Evolutionary conservation across 2,329 filamentous ascomycete genomes (phyloP), one percentile per base, ranked within the genome.

Genomic region (Exophiala bonariae): DNA sequence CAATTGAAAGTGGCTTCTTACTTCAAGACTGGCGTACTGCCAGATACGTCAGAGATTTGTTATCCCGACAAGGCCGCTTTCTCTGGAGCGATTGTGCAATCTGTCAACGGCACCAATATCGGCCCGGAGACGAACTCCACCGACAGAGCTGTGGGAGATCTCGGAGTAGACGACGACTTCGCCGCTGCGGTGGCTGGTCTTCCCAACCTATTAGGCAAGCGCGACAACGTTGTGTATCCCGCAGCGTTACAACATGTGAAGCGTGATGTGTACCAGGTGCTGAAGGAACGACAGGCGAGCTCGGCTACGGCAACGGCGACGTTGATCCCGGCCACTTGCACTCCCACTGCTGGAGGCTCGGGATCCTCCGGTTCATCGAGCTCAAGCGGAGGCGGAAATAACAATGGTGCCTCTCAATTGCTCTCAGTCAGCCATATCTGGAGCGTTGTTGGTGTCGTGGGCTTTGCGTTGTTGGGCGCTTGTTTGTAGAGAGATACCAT

Each of bases 1-100:
- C 34, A 57, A 5, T 44, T 54, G 32, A 52, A 54, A 2, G 58
- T 63, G 3, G 44, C 49, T 17, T 55, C 52, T 7, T 71, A 69
- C 45, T 70, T 63, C 52, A 39, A 41, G 3, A 57, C 67, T 30
- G 66, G 67, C 3, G 64, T 55, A 2, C 41, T 71, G 20, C 67
- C 67, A 3, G 38, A 59, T 18, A 50, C 56, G 3, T 61, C 62
- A 3, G 66, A 59, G 6, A 52, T 65, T 4, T 71, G 68, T 44
- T 38, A 64, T 32, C 49, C 56, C 41, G 49, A 53, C 37, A 6
- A 11, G 19, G 23, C 40, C 18, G 22, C 40, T 4, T 43, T 43
- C 19, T 33, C 40, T 26, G 23, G 23, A 6, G 23, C 23, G 23
- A 26, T 26, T 11, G 11, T 26, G 6, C 23, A 6, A 6, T 26